These are phyloP conservation scores for Lecanicillium sp. DNA, from an alignment of 2,329 filamentous ascomycete species.

Conservation along the genomic window DNA sequence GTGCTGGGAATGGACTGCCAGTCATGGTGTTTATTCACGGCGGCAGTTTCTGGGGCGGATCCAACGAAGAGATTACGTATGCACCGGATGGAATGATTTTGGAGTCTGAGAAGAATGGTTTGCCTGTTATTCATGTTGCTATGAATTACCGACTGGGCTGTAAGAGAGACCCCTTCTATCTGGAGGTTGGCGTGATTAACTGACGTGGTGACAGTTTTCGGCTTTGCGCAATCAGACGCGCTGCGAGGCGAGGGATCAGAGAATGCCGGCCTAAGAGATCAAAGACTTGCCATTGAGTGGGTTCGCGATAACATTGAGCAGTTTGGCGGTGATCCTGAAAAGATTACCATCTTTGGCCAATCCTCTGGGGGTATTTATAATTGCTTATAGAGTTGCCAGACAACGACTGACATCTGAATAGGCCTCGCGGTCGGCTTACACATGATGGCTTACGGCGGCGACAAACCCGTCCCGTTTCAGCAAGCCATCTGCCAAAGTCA, in stretches of 20 bases:
- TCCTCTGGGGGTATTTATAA: conserved; percentile 11
- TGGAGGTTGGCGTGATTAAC: not conserved
- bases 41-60: conserved; percentile 22
- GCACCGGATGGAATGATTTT: conserved; percentile 35
- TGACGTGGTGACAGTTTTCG: conserved; percentile 14
- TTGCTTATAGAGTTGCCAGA: conserved; percentile 16
- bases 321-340: conserved; percentile 8
- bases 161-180: conserved; percentile 3
- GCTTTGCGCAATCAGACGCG: conserved; percentile 17
- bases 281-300: conserved; percentile 10
- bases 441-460: conserved; percentile 38
- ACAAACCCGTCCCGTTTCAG: conserved; percentile 33
- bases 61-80: conserved; percentile 22
- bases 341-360: conserved; percentile 11
- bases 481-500: conserved; percentile 38
- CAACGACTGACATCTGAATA: not conserved
- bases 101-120: conserved; percentile 34
- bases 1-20: conserved; percentile 17
- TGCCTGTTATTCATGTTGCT: conserved; percentile 24
- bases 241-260: conserved; percentile 7
- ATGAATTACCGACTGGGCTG: conserved; percentile 24
- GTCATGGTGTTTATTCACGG: conserved; percentile 28
- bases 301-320: conserved; percentile 10
- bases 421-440: conserved; percentile 34
- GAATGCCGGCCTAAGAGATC: conserved; percentile 10